Evolutionary conservation across 768 basidiomycete species (phyloP).

Genomic region (Calocybe cyanea): DNA sequence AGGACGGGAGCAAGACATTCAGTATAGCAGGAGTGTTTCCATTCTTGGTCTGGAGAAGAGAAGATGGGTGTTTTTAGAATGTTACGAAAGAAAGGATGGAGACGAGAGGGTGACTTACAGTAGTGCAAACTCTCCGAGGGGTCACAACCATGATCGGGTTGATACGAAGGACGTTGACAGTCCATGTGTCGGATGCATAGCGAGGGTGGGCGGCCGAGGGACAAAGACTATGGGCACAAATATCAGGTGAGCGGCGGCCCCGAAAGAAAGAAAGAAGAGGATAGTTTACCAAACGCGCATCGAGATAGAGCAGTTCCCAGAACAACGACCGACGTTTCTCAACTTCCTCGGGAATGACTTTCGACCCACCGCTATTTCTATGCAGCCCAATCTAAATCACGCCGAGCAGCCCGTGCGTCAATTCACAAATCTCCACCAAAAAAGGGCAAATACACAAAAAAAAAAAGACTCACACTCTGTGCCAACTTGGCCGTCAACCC

Average conservation of each 20-base stretch:
- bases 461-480: slow-evolving; percentile 65
- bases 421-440: too few species aligned
- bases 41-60: slow-evolving; percentile 51
- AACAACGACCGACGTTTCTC: slow-evolving; percentile 66
- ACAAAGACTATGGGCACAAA: slow-evolving; percentile 46
- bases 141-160: slow-evolving; percentile 34
- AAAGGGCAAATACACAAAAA: too few species aligned
- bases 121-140: slow-evolving; percentile 36
- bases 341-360: slow-evolving; percentile 67
- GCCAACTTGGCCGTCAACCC: slow-evolving; percentile 58
- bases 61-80: not conserved
- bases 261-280: slow-evolving; percentile 17
- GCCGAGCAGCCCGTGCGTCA: too few species aligned
- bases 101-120: slow-evolving; percentile 26
- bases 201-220: slow-evolving; percentile 66
- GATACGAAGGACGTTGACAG: slow-evolving; percentile 45
- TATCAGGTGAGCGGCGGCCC: not conserved
- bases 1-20: slow-evolving; percentile 60
- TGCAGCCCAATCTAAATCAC: slow-evolving; percentile 17
- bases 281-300: slow-evolving; percentile 48
- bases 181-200: slow-evolving; percentile 60
- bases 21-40: slow-evolving; percentile 63
- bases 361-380: slow-evolving; percentile 56
- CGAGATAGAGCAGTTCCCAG: slow-evolving; percentile 68
- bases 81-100: slow-evolving; percentile 5